A percentile compares a stretch with the other conserved stretches of the same genome.
These are phyloP conservation scores for Chenopodium quinoa DNA, from an alignment of 148 eudicot genomes.

Conservation along the genomic window DNA sequence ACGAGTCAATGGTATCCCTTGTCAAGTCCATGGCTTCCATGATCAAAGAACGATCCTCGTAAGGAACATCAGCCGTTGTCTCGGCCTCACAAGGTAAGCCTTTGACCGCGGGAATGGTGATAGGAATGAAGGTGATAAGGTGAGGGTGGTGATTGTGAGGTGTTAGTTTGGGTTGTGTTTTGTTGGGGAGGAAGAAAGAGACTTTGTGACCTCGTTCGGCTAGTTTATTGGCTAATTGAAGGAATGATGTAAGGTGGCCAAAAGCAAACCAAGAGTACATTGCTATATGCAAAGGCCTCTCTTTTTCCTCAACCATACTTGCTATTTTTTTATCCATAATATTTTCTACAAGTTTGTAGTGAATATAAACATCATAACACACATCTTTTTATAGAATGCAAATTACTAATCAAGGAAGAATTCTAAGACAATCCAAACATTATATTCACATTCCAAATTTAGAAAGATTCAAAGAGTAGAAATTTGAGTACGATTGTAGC, in stretches of 20 bases:
- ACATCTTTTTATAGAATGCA: no score
- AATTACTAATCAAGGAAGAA: no score
- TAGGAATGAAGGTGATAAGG: slow-evolving; percentile 34
- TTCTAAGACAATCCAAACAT: no score
- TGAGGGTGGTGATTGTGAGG: slow-evolving; percentile 36
- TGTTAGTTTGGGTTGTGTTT: slow-evolving; percentile 28
- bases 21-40: slow-evolving; percentile 10
- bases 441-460: no score
- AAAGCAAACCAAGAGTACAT: background rate
- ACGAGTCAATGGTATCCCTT: slow-evolving; percentile 24
- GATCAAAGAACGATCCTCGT: background rate
- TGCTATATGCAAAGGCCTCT: slow-evolving; percentile 2
- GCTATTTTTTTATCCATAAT: no score
- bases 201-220: slow-evolving; percentile 32
- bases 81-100: slow-evolving; percentile 35
- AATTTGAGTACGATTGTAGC: no score
- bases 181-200: slow-evolving; percentile 33
- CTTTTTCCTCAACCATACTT: background rate
- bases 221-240: background rate
- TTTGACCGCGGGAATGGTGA: slow-evolving; percentile 34
- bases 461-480: no score
- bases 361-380: no score
- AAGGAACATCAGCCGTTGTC: background rate
- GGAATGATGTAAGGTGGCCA: slow-evolving; percentile 1
- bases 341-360: no score